These are phyloP conservation scores for Dendrocalamus sinicus DNA, from an alignment of 176 grass and related monocot genomes.

Conservation along the genomic window DNA sequence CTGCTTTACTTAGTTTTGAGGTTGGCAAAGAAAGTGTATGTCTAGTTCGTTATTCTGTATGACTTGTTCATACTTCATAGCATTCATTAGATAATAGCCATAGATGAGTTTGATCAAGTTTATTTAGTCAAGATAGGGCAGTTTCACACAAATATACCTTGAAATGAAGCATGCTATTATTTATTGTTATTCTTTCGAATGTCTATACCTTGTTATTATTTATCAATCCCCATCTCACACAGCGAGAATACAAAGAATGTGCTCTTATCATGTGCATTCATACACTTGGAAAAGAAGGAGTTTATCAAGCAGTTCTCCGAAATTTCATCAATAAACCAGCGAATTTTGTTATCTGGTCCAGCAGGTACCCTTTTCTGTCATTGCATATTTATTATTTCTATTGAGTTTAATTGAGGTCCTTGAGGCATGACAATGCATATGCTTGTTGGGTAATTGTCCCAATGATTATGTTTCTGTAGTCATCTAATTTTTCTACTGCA, in stretches of 20 bases:
- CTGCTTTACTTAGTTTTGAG: slow-evolving; percentile 28
- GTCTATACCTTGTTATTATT: slow-evolving; percentile 40
- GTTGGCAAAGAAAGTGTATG: slow-evolving; percentile 18
- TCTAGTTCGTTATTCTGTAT: slow-evolving; percentile 3
- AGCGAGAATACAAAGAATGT: slow-evolving; percentile 93
- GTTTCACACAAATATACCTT: slow-evolving; percentile 25
- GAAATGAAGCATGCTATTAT: slow-evolving; percentile 26
- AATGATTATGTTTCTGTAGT: slow-evolving; percentile 4
- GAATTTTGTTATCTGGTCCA: slow-evolving; percentile 94
- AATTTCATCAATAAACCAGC: slow-evolving; percentile 94
- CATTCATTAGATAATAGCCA: slow-evolving; percentile 20
- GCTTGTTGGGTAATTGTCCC: slow-evolving; percentile 18
- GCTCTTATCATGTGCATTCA: slow-evolving; percentile 81
- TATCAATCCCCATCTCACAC: slow-evolving; percentile 41
- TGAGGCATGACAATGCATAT: not conserved
- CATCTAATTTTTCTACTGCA: slow-evolving; percentile 38
- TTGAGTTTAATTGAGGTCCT: slow-evolving; percentile 16
- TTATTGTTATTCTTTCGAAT: slow-evolving; percentile 26
- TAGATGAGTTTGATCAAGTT: not conserved
- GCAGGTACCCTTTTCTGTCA: slow-evolving; percentile 60
- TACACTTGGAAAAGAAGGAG: slow-evolving; percentile 95
- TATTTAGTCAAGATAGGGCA: not conserved
- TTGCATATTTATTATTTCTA: slow-evolving; percentile 2
- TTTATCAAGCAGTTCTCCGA: slow-evolving; percentile 71
- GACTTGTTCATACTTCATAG: not conserved